phyloP scores from a whole-genome alignment of 768 basidiomycete species.

The Amanita brunnescens region DNA sequence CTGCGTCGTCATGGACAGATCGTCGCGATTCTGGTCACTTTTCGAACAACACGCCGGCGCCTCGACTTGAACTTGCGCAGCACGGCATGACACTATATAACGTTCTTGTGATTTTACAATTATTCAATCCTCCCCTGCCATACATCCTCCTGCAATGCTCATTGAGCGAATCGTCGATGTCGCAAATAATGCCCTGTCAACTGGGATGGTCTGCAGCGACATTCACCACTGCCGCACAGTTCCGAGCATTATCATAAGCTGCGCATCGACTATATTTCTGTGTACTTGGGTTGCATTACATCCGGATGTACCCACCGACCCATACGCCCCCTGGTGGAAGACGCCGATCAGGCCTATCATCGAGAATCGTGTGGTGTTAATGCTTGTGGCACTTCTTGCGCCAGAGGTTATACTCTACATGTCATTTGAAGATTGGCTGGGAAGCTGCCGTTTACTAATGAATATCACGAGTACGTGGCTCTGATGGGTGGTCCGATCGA shows the following conservation, averaged over 20 bases:
- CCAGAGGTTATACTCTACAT: neutral
- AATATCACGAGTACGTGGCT: neutral
- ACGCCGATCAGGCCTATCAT: neutral
- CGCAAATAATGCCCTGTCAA: no score
- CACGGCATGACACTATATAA: no score
- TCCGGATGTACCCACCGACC: neutral
- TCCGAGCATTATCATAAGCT: neutral
- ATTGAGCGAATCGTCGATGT: no score
- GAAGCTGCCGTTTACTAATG: neutral
- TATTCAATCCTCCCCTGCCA: no score
- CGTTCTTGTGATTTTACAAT: no score
- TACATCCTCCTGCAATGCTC: no score
- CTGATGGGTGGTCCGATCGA: no score
- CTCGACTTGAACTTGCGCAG: no score
- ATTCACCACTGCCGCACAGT: neutral
- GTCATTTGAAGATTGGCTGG: neutral
- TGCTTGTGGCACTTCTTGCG: neutral
- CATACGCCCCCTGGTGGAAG: neutral
- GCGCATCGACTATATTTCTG: neutral
- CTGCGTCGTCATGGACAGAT: no score
- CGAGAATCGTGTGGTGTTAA: neutral
- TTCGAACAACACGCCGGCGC: no score
- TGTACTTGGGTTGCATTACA: constrained; percentile 1
- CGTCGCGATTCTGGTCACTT: no score
- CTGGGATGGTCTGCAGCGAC: neutral